A percentile compares a stretch with the other conserved stretches of the same genome.
These are phyloP conservation scores for Populus alba DNA, from an alignment of 345 rosid genomes.

Conservation along the genomic window DNA sequence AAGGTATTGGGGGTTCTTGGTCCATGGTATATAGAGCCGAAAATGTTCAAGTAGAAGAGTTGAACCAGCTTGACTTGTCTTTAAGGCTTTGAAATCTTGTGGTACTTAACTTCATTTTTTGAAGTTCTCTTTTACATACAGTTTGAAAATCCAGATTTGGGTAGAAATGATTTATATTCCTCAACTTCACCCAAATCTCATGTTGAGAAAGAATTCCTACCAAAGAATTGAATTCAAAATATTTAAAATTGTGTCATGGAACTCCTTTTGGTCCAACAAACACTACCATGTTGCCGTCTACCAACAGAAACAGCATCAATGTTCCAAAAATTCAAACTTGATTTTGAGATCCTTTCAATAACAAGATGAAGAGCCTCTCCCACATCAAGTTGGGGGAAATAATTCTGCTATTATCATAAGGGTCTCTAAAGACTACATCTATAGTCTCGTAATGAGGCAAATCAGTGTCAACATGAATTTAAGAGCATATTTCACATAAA, in stretches of 20 bases:
- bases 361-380: constrained; percentile 74
- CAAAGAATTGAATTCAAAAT: no score
- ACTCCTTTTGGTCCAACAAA: constrained; percentile 73
- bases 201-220: no score
- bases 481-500: no score
- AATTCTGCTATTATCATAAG: constrained; percentile 53
- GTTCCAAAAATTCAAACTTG: constrained; percentile 54
- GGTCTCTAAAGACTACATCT: constrained; percentile 72
- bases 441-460: constrained; percentile 44
- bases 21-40: constrained; percentile 39
- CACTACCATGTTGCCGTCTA: constrained; percentile 90
- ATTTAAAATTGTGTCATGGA: constrained; percentile 5
- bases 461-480: constrained; percentile 51
- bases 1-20: constrained; percentile 24
- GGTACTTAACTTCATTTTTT: neutral
- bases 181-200: no score
- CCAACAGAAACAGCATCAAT: constrained; percentile 71
- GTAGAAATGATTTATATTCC: no score
- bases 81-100: constrained; percentile 53
- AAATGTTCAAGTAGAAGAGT: constrained; percentile 55
- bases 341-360: constrained; percentile 40
- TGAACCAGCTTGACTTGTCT: constrained; percentile 70
- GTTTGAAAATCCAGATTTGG: no score
- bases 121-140: neutral
- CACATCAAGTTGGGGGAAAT: constrained; percentile 89